Evolutionary conservation across 2,329 filamentous ascomycete genomes (phyloP), one percentile per base, ranked within the genome.

Genomic region (Cordyceps cateniannulata): DNA sequence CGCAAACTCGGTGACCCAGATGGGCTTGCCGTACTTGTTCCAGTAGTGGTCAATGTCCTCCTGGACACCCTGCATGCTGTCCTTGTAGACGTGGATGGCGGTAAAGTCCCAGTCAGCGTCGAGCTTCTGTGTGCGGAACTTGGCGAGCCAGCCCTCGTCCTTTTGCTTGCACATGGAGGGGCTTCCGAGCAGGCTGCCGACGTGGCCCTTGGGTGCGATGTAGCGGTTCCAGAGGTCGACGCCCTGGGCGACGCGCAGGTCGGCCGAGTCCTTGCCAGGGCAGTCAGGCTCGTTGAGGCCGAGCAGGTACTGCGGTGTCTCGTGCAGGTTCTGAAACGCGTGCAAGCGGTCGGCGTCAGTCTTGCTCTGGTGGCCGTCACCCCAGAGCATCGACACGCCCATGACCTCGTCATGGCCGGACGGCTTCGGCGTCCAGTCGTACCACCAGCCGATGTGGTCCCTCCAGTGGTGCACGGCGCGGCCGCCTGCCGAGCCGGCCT

Each of bases 161-260:
- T 63, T 62, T 54, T 65, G 87, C 64, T 87, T 90, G 20, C 84
- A 86, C 65, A 71, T 90, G 44, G 81, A 89, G 18, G 79, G 22
- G 73, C 80, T 24, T 66, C 76, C 0, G 82, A 87, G 55, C 71
- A 80, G 27, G 78, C 79, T 9, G 77, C 81, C 9, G 81, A 85
- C 32, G 72, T 90, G 25, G 77, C 91, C 32, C 79, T 90, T 27
- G 86, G 90, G 3, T 89, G 84, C 66, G 87, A 91, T 70, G 85
- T 84, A 27, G 75, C 78, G 32, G 73, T 83, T 56, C 78, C 81
- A n/a, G 76, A 79, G 10, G 72, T 71, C 6, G 71, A 65, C 72
- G 40, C 81, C 81, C 2, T 76, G 69, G 40, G 47, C 45, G 4
- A 65, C 64, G 18, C 50, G 48, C 14, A 65, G 63, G 51, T 64